phyloP scores from a whole-genome alignment of 2,329 filamentous ascomycete species.

The Ophiostoma novo-ulmi region DNA sequence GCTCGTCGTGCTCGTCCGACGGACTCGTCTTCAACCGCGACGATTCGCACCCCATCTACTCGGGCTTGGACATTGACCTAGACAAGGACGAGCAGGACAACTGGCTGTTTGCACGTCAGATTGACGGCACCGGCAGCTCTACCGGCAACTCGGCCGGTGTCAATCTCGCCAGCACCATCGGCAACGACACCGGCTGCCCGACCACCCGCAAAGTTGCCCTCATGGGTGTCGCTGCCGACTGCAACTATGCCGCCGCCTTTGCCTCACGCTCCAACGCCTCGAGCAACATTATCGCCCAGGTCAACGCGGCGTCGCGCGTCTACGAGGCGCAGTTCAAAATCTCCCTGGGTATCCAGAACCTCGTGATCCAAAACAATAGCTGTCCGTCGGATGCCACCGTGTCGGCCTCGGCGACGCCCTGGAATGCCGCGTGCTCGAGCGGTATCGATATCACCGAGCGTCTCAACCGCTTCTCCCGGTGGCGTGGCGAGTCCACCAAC shows the following conservation, averaged over 20 bases:
- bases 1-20: constrained; percentile 62
- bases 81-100: neutral
- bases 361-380: constrained; percentile 68
- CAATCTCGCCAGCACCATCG: constrained; percentile 73
- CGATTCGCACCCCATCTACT: constrained; percentile 63
- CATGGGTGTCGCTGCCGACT: constrained; percentile 88
- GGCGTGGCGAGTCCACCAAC: constrained; percentile 65
- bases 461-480: constrained; percentile 80
- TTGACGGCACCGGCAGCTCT: constrained; percentile 53
- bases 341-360: constrained; percentile 79
- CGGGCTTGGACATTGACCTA: constrained; percentile 43
- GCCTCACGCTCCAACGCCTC: constrained; percentile 59
- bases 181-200: constrained; percentile 77
- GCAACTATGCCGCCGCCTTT: constrained; percentile 74
- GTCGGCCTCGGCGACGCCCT: constrained; percentile 60
- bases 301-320: constrained; percentile 80
- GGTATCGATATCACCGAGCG: constrained; percentile 65
- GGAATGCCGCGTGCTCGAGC: constrained; percentile 73
- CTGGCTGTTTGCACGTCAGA: constrained; percentile 69
- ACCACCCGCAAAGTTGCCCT: constrained; percentile 85
- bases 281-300: constrained; percentile 71
- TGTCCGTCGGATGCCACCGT: constrained; percentile 63
- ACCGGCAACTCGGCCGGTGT: constrained; percentile 67
- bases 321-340: constrained; percentile 95
- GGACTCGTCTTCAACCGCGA: constrained; percentile 72